Conservation (phyloP, 1,139 yeast species). For the Hyphopichia khmerensis region DNA sequence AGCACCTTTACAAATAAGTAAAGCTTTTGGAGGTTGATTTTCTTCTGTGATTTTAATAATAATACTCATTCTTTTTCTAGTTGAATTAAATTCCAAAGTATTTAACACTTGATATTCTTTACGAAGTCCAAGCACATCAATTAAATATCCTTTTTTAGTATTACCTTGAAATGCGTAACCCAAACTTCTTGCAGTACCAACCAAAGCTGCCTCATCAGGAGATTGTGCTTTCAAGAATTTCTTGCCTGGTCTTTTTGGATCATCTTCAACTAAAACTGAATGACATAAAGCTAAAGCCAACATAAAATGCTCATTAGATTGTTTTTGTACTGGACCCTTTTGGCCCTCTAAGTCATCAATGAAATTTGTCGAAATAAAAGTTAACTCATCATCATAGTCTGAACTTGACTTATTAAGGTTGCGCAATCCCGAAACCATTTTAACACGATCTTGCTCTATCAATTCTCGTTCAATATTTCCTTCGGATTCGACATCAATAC, state of each 20-base stretch:
- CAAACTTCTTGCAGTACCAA: conserved; percentile 56
- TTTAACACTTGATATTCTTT: conserved; percentile 49
- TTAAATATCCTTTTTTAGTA: conserved; percentile 44
- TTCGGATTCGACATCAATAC: conserved; percentile 53
- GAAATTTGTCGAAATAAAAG: conserved; percentile 50
- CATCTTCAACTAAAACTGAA: conserved; percentile 55
- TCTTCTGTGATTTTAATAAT: conserved; percentile 61
- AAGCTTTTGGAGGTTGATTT: conserved; percentile 35
- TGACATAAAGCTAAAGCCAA: conserved; percentile 56
- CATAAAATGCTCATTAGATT: conserved; percentile 51
- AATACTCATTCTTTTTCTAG: conserved; percentile 81
- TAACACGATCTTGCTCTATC: conserved; percentile 35
- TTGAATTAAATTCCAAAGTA: conserved; percentile 53
- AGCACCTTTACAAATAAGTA: conserved; percentile 50
- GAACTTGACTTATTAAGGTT: conserved; percentile 15
- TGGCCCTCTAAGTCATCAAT: conserved; percentile 34
- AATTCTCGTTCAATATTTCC: conserved; percentile 35
- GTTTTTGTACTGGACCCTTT: conserved; percentile 29
- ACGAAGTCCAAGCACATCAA: conserved; percentile 43
- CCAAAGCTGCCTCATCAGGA: conserved; percentile 66
- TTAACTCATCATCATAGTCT: conserved; percentile 39
- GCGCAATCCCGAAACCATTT: conserved; percentile 35
- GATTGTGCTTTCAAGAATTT: conserved; percentile 55
- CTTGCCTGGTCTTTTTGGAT: conserved; percentile 35
- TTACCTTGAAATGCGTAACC: conserved; percentile 52